A percentile compares a stretch with the other conserved stretches of the same genome.
Evolutionary conservation across 1,284 basidiomycete species (phyloP).

Genomic region (Ceratobasidium sp.): DNA sequence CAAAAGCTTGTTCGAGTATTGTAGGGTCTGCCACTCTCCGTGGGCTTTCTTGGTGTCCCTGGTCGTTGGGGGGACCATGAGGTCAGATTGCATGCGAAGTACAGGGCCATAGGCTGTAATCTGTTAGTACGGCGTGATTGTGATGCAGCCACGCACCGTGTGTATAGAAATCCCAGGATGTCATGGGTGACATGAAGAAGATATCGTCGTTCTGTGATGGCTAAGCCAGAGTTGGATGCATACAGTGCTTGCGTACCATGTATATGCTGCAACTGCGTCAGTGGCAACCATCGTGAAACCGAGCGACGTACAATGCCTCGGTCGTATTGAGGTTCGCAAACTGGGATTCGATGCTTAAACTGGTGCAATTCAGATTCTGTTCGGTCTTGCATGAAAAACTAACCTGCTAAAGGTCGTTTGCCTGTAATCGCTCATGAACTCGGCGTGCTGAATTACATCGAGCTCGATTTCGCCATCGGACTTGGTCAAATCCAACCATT

Average conservation of each 20-base stretch:
- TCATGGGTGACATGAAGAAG: conserved; percentile 37
- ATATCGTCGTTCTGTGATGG: conserved; percentile 39
- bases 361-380: conserved; percentile 16
- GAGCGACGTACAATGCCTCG: conserved; percentile 39
- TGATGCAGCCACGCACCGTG: conserved; percentile 27
- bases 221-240: background rate
- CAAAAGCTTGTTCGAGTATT: conserved; percentile 27
- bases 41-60: conserved; percentile 18
- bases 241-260: conserved; percentile 21
- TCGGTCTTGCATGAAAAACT: conserved; percentile 2
- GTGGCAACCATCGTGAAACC: background rate
- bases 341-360: conserved; percentile 39
- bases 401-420: conserved; percentile 39
- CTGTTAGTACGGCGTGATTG: conserved; percentile 1
- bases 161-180: conserved; percentile 40
- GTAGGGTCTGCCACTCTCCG: conserved; percentile 26
- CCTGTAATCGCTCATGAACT: conserved; percentile 35
- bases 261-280: conserved; percentile 28
- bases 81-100: conserved; percentile 41
- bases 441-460: conserved; percentile 36
- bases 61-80: conserved; percentile 39
- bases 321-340: conserved; percentile 38
- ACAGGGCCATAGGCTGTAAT: conserved; percentile 38
- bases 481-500: conserved; percentile 34
- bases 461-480: conserved; percentile 22